Conservation (phyloP, 2,329 filamentous ascomycete genomes). For the Massarina eburnea region DNA sequence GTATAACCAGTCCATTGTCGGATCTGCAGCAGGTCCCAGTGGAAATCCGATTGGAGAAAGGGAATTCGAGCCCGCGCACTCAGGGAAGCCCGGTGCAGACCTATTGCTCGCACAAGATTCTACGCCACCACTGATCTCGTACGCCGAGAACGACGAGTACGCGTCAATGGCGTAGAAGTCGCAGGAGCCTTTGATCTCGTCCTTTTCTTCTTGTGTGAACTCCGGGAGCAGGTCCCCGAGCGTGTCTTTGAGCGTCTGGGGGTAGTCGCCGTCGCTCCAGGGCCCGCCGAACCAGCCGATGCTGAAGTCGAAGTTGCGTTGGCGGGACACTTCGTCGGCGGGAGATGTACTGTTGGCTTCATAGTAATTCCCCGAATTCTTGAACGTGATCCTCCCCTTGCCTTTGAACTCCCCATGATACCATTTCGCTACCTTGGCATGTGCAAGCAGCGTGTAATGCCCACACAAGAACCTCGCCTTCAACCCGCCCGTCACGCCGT, state of each 20-base stretch:
- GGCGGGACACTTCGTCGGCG: conserved; percentile 40
- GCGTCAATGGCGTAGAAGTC: conserved; percentile 49
- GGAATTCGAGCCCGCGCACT: conserved; percentile 42
- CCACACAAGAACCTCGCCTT: conserved; percentile 48
- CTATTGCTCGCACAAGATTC: conserved; percentile 47
- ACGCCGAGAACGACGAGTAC: conserved; percentile 36
- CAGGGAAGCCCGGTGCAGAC: conserved; percentile 44
- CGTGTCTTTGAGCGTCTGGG: conserved; percentile 42
- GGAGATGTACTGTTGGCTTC: conserved; percentile 41
- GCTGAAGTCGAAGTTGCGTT: conserved; percentile 46
- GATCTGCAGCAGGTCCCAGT: conserved; percentile 47
- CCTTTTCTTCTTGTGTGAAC: conserved; percentile 44
- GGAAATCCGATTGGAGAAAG: conserved; percentile 47
- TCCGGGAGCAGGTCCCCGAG: conserved; percentile 44
- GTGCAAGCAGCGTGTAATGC: conserved; percentile 47
- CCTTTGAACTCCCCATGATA: conserved; percentile 51
- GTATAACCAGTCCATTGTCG: conserved; percentile 46
- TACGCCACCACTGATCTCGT: conserved; percentile 34
- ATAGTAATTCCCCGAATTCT: conserved; percentile 48
- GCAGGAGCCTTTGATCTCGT: conserved; percentile 47
- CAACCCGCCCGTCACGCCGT: conserved; percentile 44
- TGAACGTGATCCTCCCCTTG: conserved; percentile 46
- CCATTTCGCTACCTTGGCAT: conserved; percentile 49
- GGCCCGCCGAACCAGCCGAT: conserved; percentile 51
- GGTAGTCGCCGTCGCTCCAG: conserved; percentile 51